Percentiles rank a stretch among this genome's conserved stretches.
phyloP scores from a whole-genome alignment of 768 basidiomycete species.

The Cystofilobasidium macerans region DNA sequence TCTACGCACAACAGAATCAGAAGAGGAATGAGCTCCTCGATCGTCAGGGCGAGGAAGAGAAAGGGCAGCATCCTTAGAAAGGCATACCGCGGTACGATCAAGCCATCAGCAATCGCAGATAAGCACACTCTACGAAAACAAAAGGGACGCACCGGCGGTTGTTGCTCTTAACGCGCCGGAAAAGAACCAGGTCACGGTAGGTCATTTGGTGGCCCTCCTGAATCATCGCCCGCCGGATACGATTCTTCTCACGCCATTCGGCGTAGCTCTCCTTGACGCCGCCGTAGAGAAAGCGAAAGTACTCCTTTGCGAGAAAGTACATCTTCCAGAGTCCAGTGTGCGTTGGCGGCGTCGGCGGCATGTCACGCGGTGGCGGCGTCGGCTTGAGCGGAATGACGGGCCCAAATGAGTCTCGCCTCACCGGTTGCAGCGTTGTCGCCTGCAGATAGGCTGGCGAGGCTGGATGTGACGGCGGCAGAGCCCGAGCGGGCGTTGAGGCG shows the following conservation, averaged over 20 bases:
- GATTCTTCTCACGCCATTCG: background rate
- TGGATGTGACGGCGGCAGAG: background rate
- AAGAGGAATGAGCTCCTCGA: constrained; percentile 7
- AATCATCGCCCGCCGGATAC: background rate
- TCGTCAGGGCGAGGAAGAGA: background rate
- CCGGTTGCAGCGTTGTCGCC: background rate
- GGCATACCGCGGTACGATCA: background rate
- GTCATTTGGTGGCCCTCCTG: background rate
- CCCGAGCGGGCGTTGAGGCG: background rate
- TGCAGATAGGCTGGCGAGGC: background rate
- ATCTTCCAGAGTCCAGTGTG: background rate
- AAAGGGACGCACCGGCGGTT: background rate
- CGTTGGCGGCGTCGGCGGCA: background rate
- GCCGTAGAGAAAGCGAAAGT: constrained; percentile 4
- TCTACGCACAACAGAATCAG: background rate
- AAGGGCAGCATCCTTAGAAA: background rate
- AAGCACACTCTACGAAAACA: background rate
- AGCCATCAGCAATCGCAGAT: no score
- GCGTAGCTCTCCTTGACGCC: background rate
- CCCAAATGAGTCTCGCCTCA: background rate
- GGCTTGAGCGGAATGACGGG: background rate
- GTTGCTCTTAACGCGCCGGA: constrained; percentile 4
- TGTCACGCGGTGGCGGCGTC: background rate
- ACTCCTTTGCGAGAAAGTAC: background rate
- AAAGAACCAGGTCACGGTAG: background rate